Base-by-base conservation (phyloP, 2,329 filamentous ascomycete genomes). In the Lasiodiplodia sp. region DNA sequence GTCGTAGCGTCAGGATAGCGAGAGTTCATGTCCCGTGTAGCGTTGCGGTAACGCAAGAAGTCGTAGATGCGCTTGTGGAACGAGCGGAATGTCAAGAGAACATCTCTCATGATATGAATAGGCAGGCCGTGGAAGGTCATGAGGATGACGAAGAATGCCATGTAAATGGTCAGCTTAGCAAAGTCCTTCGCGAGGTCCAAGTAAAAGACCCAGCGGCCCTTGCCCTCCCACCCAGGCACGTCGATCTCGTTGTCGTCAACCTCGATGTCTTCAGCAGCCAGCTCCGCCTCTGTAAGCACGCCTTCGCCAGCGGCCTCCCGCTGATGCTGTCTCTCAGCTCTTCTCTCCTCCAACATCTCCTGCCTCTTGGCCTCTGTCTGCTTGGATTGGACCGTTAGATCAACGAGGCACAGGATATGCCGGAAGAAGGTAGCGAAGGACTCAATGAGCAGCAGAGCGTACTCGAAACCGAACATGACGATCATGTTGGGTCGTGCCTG, bases 381-480 rank as follows among this genome's bases (percentile, higher is more conserved):
- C 68, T 87, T 85, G 75, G 88, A 88, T 67, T 92, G 87, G 64
- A 97, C 91, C 58, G 87, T 87, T 57, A 92, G 88, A 79, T 99
- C 96, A 10, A 90, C 84, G 53, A 97, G 80, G 3, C 91, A 92
- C 63, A 98, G 87, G 23, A 87, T 79, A 79, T 99, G 99, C 69
- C 94, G 90, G 67, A 89, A 84, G 2, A 88, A 86, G 0, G 94
- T 97, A 58, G 95, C 94, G 65, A 89, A 84, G 0, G 95, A 97
- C 64, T 90, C 90, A 11, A 96, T 91, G 2, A 89, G 86, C 70
- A 98, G 83, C 53, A 99, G 90, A 47, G 95, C 94, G 77, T 98
- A 98, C 79, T 99, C 96, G 74, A 99, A 99, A 6, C 96, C 89
- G 76, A 99, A 99, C 94, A 99, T 98, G 71, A 99, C 94, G 94